Base-by-base conservation (phyloP, 2,329 filamentous ascomycete genomes). In the Apiospora aurea region DNA sequence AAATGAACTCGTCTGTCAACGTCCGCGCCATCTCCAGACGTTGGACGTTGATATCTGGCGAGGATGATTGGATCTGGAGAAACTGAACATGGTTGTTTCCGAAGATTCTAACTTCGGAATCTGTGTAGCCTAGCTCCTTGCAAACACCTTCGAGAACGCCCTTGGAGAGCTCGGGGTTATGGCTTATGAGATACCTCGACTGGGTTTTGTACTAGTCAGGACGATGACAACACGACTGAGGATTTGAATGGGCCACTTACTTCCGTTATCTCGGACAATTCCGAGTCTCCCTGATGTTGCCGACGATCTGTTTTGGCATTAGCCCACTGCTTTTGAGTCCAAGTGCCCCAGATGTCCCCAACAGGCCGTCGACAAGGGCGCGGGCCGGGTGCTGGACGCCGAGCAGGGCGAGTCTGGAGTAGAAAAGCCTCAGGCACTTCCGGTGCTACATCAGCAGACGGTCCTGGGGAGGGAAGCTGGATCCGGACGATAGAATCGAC, bases 1-100 rank as follows among this genome's bases (percentile, higher is more conserved):
- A 64, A 18, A 71, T 68, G 53, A 73, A 66, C 26, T 73, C 66
- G 29, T 71, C 67, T 13, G 72, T 49, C 44, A 64, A 24, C 4
- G 57, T 67, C 2, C 53, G 66, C 57, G 72, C 72, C 67, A 67
- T 64, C 11, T 69, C 43, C n/a, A 73, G 8, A 41, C 57, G 57
- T 41, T 64, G 57, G 18, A 6, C 21, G n/a, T 64, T 64, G 34
- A 64, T 64, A 10, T 64, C 57, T 10, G 57, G 18, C 18, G 57
- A 64, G 18, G 34, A 13, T 21, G 34, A 34, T 14, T 64, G 34
- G 13, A 64, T 41, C 57, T 41, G 18, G 21, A 64, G 57, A 18
- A 64, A 64, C 34, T 64, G 34, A 2, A 41, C 57, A 14, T n/a
- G 8, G 0, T 64, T 6, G 21, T 64, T 64, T 38, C 21, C 57